These are phyloP conservation scores for Monilinia aucupariae DNA, from an alignment of 2,329 filamentous ascomycete genomes.

Conservation along the genomic window DNA sequence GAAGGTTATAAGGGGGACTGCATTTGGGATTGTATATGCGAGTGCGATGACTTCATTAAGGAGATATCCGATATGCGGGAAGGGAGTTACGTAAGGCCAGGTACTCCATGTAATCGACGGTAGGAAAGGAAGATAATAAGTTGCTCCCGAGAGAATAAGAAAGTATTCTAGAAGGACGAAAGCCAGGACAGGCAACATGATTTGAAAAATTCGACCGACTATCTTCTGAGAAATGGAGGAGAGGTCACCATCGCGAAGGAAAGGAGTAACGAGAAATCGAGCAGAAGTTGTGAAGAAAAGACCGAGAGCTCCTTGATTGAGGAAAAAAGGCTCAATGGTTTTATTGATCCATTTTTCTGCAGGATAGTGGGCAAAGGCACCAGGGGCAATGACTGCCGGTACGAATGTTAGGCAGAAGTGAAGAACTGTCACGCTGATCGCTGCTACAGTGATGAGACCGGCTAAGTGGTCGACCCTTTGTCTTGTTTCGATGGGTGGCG, in stretches of 20 bases:
- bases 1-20: slow-evolving; percentile 42
- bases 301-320: slow-evolving; percentile 45
- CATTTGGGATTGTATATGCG: slow-evolving; percentile 44
- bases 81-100: slow-evolving; percentile 42
- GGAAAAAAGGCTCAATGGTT: slow-evolving; percentile 40
- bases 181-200: slow-evolving; percentile 42
- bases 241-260: slow-evolving; percentile 41
- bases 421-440: slow-evolving; percentile 41
- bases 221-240: slow-evolving; percentile 41
- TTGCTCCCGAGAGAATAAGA: slow-evolving; percentile 41
- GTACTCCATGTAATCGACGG: slow-evolving; percentile 44
- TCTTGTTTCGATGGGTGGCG: neutral
- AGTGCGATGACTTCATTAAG: slow-evolving; percentile 43
- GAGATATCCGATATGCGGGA: slow-evolving; percentile 40
- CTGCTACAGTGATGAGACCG: slow-evolving; percentile 41
- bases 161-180: slow-evolving; percentile 44
- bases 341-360: slow-evolving; percentile 40
- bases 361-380: slow-evolving; percentile 35
- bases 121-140: slow-evolving; percentile 41
- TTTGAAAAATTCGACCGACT: slow-evolving; percentile 41
- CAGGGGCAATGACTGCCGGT: slow-evolving; percentile 34
- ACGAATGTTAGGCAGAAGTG: slow-evolving; percentile 44
- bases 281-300: slow-evolving; percentile 46
- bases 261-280: slow-evolving; percentile 41
- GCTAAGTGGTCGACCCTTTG: slow-evolving; percentile 42